A percentile compares a stretch with the other conserved stretches of the same genome.
phyloP scores from a whole-genome alignment of 495 filamentous ascomycete genomes.

The Xylaria bambusicola region DNA sequence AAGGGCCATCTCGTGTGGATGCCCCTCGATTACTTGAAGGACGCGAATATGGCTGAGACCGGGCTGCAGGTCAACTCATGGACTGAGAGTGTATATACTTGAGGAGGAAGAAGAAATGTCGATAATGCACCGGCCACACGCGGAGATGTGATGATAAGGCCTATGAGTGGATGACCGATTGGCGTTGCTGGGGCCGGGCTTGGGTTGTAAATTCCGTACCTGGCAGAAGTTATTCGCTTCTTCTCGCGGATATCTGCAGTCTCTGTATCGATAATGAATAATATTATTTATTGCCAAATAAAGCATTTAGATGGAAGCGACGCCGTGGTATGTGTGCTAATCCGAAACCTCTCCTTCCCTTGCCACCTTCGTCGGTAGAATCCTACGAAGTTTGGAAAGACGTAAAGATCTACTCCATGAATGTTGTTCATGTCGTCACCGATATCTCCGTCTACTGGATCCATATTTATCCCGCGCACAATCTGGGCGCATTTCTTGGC shows the following conservation, averaged over 20 bases:
- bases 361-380: no score
- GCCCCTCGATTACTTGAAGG: conserved; percentile 81
- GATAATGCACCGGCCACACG: no score
- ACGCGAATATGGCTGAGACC: conserved; percentile 88
- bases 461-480: no score
- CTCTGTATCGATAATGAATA: background rate
- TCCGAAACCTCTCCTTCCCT: no score
- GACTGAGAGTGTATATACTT: conserved; percentile 53
- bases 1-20: conserved; percentile 95
- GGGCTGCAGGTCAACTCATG: conserved; percentile 59
- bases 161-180: background rate
- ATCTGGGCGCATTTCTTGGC: background rate
- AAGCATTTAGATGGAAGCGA: background rate
- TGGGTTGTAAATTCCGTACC: no score
- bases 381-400: no score
- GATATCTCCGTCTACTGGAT: no score
- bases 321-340: background rate
- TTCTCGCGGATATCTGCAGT: background rate
- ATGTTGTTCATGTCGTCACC: no score
- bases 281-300: background rate
- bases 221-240: no score
- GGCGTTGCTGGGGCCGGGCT: background rate
- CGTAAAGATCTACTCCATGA: no score
- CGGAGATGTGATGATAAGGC: no score
- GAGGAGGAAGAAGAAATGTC: no score